A percentile compares a stretch with the other conserved stretches of the same genome.
Evolutionary conservation across 768 basidiomycete genomes (phyloP).

Genomic region (Collybiopsis luxurians): DNA sequence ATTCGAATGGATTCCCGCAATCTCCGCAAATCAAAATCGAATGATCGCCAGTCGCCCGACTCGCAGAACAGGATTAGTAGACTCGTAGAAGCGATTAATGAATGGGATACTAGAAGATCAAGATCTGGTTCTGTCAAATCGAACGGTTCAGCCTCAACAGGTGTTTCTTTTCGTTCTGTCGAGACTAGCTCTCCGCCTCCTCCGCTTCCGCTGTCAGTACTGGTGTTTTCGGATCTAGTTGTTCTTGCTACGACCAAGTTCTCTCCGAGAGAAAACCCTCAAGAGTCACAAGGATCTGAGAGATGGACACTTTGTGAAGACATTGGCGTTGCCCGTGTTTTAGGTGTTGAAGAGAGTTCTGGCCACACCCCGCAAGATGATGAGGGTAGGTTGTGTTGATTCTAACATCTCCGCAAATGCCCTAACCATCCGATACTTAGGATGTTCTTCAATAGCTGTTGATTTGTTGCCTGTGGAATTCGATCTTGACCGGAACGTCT

Average conservation of each 20-base stretch:
- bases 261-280: slow-evolving; percentile 9
- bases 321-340: slow-evolving; percentile 46
- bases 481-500: slow-evolving; percentile 36
- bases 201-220: slow-evolving; percentile 26
- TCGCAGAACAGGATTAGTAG: slow-evolving; percentile 24
- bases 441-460: slow-evolving; percentile 35
- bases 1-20: slow-evolving; percentile 33
- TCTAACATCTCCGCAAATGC: too few relatives aligned
- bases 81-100: slow-evolving; percentile 39
- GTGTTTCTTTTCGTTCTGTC: slow-evolving; percentile 19
- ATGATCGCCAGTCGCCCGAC: neutral
- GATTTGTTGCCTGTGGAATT: slow-evolving; percentile 48
- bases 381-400: too few relatives aligned
- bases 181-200: slow-evolving; percentile 8
- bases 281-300: slow-evolving; percentile 16
- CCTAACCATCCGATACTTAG: too few relatives aligned
- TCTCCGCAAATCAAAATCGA: slow-evolving; percentile 5
- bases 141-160: slow-evolving; percentile 25
- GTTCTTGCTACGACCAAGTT: slow-evolving; percentile 42
- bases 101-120: slow-evolving; percentile 39
- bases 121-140: slow-evolving; percentile 36
- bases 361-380: too few relatives aligned
- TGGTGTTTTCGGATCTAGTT: slow-evolving; percentile 70
- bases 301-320: slow-evolving; percentile 26
- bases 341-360: slow-evolving; percentile 46